These are phyloP conservation scores for Medicago arabica DNA, from an alignment of 306 rosid genomes.

Conservation along the genomic window DNA sequence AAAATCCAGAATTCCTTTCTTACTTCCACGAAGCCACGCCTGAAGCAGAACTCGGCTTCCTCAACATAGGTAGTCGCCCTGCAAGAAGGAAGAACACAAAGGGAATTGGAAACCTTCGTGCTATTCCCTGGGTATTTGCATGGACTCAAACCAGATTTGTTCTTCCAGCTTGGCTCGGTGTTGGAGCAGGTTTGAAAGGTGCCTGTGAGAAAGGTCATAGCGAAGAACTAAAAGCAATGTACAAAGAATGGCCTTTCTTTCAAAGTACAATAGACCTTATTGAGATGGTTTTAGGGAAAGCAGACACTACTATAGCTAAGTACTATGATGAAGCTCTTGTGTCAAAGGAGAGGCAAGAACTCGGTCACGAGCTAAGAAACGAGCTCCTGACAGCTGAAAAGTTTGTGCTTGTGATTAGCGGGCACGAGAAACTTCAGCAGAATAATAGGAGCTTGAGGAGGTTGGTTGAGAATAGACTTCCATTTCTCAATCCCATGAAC, in stretches of 20 bases:
- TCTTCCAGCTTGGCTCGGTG: conserved; percentile 98
- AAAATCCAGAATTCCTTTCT: conserved; percentile 81
- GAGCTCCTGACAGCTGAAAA: conserved; percentile 76
- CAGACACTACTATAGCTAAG: conserved; percentile 85
- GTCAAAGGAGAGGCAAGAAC: conserved; percentile 65
- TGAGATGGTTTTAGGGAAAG: conserved; percentile 94
- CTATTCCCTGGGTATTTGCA: conserved; percentile 96
- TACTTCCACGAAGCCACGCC: conserved; percentile 98
- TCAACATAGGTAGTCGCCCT: conserved; percentile 96
- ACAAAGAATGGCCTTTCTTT: conserved; percentile 95
- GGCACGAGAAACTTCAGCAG: conserved; percentile 78
- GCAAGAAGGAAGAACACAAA: conserved; percentile 72
- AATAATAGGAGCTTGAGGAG: conserved; percentile 85
- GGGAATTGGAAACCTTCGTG: conserved; percentile 91
- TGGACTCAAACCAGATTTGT: conserved; percentile 97
- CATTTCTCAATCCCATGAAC: conserved; percentile 90
- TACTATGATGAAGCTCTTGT: conserved; percentile 96
- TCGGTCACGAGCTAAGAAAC: conserved; percentile 65
- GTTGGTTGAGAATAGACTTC: conserved; percentile 89
- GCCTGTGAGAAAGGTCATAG: conserved; percentile 83
- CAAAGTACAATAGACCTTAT: conserved; percentile 86
- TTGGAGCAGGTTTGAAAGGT: conserved; percentile 86
- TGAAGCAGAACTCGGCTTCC: conserved; percentile 96
- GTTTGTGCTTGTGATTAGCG: conserved; percentile 73
- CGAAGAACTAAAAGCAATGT: conserved; percentile 81